Conservation (phyloP, 176 grass and related monocot species). For the Chloris gayana region DNA sequence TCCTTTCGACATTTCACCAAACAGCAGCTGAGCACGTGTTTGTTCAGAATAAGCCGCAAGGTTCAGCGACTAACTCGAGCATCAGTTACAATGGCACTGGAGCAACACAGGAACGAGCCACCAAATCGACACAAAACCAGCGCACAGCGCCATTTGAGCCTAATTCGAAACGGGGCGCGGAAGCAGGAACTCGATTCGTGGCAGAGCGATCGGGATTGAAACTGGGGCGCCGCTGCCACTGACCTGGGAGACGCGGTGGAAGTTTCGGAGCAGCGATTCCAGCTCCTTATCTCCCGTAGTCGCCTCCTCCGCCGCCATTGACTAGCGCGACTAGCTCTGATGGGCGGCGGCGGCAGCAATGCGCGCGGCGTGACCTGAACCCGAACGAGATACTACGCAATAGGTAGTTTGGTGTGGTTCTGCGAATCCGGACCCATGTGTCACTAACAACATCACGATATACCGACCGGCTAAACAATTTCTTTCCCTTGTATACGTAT, state of each 20-base stretch:
- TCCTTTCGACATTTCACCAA: constrained; percentile 14
- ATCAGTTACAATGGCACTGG: not conserved
- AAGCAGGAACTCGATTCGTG: not conserved
- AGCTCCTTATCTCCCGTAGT: constrained; percentile 49
- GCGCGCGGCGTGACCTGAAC: not conserved
- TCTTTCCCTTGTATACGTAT: no score
- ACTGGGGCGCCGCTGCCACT: not conserved
- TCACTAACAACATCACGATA: no score
- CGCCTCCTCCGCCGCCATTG: constrained; percentile 13
- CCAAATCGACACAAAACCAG: not conserved
- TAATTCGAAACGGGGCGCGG: not conserved
- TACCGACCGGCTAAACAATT: no score
- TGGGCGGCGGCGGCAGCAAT: not conserved
- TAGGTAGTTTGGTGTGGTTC: not conserved
- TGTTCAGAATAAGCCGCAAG: not conserved
- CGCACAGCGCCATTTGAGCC: not conserved
- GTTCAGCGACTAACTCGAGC: constrained; percentile 3
- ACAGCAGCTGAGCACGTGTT: constrained; percentile 2
- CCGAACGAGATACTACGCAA: not conserved
- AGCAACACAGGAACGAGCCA: not conserved
- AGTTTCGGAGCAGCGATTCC: constrained; percentile 61
- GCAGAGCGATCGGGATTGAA: not conserved
- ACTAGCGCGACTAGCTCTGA: not conserved
- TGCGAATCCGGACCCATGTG: no score
- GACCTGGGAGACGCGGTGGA: constrained; percentile 71